Evolutionary conservation across 192 early-diverging fungal genomes (phyloP), one percentile per base, ranked within the genome.

Genomic region (Backusella morwellensis): DNA sequence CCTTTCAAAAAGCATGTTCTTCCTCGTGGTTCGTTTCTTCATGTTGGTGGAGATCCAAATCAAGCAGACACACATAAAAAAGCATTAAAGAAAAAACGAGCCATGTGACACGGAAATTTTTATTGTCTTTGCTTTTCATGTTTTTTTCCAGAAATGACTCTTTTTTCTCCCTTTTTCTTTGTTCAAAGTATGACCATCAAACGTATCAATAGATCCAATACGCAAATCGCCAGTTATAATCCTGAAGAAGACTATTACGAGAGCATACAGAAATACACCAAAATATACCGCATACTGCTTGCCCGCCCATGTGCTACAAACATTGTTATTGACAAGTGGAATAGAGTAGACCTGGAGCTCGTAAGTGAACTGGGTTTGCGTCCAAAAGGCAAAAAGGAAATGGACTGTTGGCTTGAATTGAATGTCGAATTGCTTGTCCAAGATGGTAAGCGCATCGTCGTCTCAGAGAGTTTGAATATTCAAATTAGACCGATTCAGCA

Each of bases 301-400:
- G 32, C 44, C 17, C 68, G 34, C 8, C 41, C 44, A 9, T 36
- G n/a, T 21, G 21, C 7, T 7, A 72, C 41, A 0, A 42, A 35
- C 4, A 52, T 70, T 15, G 35, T 32, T 19, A 32, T 70, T 8
- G 66, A 54, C 14, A 38, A 78, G 14, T 78, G 77, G 77, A 44
- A 78, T 34, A 72, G 72, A 17, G 26, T 78, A 1, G 59, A 74
- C 40, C 23, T 78, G 1, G 42, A 67, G 23, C 17, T 78, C 9
- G 72, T 74, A 6, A 74, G 74, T 63, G 77, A 78, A 73, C 35
- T 78, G 52, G 77, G 77, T 21, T 17, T 74, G 23, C 42, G 50
- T 29, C 47, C 56, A 14, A n/a, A 34, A 7, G 52, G 47, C 12
- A 8, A 23, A 2, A 21, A 50, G 8, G 36, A 52, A 44, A 40